Conservation (phyloP, 192 early-diverging fungal genomes). For the Coemansia sp. region DNA sequence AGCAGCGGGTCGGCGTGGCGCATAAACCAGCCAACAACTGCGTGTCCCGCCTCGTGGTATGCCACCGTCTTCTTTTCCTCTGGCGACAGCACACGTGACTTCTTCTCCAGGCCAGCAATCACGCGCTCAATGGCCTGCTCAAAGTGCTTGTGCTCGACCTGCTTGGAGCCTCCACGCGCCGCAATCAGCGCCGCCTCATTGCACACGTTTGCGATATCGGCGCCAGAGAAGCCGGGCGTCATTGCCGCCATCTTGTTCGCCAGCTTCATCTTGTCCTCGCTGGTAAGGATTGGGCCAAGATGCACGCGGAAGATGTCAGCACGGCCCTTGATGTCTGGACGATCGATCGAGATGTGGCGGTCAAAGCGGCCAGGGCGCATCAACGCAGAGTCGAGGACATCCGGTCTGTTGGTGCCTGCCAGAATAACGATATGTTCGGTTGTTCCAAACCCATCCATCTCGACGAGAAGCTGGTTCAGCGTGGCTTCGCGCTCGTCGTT, state of each 20-base stretch:
- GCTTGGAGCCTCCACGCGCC: constrained; percentile 76
- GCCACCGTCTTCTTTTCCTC: constrained; percentile 99
- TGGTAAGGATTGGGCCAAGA: constrained; percentile 86
- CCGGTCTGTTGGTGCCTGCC: constrained; percentile 97
- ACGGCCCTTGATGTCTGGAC: constrained; percentile 95
- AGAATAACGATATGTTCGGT: constrained; percentile 81
- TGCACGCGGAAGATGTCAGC: constrained; percentile 97
- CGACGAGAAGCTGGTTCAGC: constrained; percentile 95
- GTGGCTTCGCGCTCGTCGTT: constrained; percentile 99
- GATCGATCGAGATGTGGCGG: constrained; percentile 95
- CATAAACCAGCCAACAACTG: constrained; percentile 97
- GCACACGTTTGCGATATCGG: constrained; percentile 97
- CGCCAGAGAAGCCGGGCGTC: constrained; percentile 98
- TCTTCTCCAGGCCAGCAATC: constrained; percentile 97
- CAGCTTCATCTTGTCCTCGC: constrained; percentile 74
- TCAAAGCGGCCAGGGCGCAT: constrained; percentile 98
- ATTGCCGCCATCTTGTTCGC: constrained; percentile 87
- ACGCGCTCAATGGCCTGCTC: constrained; percentile 98
- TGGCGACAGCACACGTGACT: constrained; percentile 88
- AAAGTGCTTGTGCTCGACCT: constrained; percentile 86
- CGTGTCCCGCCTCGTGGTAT: constrained; percentile 99
- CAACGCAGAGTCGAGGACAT: constrained; percentile 93
- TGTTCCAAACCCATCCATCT: constrained; percentile 95
- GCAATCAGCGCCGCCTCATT: constrained; percentile 99
- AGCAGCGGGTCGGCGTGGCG: constrained; percentile 93